phyloP scores from a whole-genome alignment of 495 filamentous ascomycete genomes.

The Amniculicola lignicola region DNA sequence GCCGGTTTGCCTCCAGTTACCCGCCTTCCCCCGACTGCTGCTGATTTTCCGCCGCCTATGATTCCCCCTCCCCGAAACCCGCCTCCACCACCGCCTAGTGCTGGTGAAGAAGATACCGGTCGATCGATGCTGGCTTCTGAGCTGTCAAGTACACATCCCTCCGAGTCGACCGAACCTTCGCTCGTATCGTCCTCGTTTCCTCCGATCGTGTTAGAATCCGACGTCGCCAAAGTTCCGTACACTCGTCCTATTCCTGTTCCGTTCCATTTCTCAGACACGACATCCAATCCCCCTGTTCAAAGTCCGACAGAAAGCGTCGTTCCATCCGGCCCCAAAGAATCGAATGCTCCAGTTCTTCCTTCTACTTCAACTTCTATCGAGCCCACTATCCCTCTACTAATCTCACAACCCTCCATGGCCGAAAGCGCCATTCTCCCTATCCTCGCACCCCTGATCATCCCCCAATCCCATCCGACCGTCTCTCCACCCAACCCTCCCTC shows the following conservation, averaged over 20 bases:
- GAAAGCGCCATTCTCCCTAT: conserved; percentile 16
- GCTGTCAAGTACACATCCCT: background rate
- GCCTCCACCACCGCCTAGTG: conserved; percentile 16
- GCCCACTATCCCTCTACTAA: no score
- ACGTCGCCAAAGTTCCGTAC: background rate
- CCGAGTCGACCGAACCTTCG: background rate
- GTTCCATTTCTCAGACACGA: background rate
- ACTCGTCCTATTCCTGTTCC: conserved; percentile 9
- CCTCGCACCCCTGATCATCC: background rate
- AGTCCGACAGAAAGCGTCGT: background rate
- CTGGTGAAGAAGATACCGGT: background rate
- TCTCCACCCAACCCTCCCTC: background rate
- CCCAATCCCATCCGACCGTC: background rate
- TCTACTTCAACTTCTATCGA: background rate
- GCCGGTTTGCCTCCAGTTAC: conserved; percentile 28
- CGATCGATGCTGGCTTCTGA: background rate
- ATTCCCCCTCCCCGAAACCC: conserved; percentile 25
- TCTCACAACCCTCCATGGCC: background rate
- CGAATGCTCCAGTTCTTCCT: background rate
- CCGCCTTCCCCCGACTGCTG: conserved; percentile 20
- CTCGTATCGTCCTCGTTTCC: background rate
- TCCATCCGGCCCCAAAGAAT: background rate
- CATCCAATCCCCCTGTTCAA: background rate
- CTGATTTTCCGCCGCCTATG: conserved; percentile 32
- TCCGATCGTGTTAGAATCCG: background rate